Base-by-base conservation (phyloP, 2,329 filamentous ascomycete genomes). In the Chalaropsis ovoidea region DNA sequence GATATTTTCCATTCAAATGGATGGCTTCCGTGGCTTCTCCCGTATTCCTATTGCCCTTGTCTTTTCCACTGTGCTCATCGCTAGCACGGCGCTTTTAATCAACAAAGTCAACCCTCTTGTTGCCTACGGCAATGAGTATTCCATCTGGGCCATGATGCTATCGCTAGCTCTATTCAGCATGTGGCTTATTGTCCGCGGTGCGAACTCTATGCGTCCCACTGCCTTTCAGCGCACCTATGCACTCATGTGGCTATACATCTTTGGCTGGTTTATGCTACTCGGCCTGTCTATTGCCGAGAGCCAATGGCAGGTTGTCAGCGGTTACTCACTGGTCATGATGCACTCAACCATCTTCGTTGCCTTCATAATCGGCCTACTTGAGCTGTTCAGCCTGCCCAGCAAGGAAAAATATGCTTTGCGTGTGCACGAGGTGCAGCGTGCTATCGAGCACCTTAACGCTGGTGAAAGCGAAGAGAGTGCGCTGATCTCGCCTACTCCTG, bases 61-160 rank as follows among this genome's bases (percentile, higher is more conserved):
- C 22, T 79, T 90, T 42, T 82, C 92, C 0, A 83, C 82, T 1
- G 85, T 80, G 0, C 77, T 88, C n/a, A 84, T 88, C 0, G 74
- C 95, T 27, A 89, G 84, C 0, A 79, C 90, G 19, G 87, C 89
- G 1, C 88, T 88, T 70, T 75, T 97, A 63, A 71, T 95, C 52
- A 83, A 83, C 45, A 95, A 94, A 74, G 77, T 93, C 72, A 97
- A 97, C 72, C 91, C 93, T 0, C 82, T 90, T 71, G 90, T 97
- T 70, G 79, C 94, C n/a, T 94, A 96, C 76, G 92, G 90, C 75
- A 95, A 88, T 71, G 82, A 86, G 61, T 97, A 94, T 2, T 3
- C 4, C 45, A 81, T 80, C 0, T 95, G 91, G 90, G 84, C 85
- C 35, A 95, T 95, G 86, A 88, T 91, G 77, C 72, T 93, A 0